Evolutionary conservation across 148 eudicot genomes (phyloP), one percentile per base, ranked within the genome.

Genomic region (Polygonum aviculare): DNA sequence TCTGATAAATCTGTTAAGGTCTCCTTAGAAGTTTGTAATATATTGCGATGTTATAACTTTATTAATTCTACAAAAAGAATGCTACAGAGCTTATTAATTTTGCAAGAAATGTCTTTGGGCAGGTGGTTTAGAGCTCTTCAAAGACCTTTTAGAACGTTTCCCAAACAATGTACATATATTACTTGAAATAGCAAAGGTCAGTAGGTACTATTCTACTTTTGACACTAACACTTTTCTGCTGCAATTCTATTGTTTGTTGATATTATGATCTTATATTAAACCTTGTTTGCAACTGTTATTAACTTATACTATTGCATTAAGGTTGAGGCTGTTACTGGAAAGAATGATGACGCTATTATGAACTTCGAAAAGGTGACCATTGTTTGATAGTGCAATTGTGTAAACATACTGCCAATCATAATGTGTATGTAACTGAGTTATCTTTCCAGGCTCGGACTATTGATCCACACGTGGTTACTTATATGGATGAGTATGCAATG

Each of bases 401-500:
- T 73, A 16, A 73, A 47, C 39, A 57, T 35, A 50, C 39, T 67
- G 51, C 62, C 75, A 49, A 51, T 52, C 76, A 16, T 62, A 44
- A 4, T 57, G 2, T 18, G 50, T 19, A 22, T 75, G 71, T 60
- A 7, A 69, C 52, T 71, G 10, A 18, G 71, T 81, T 35, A 51
- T 74, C 63, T 81, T 79, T 72, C 47, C 87, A 95, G 98, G 98
- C 88, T 81, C 90, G 96, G 70, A 84, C 91, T 31, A 76, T 92
- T 81, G 99, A 95, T 88, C 99, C 97, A 50, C 87, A 87, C 62
- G 78, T 90, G 57, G 75, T 95, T 74, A 92, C 96, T 31, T 85
- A 87, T 75, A 95, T 95, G 99, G 99, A 95, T 81, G 99, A 95
- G 84, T 95, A 95, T 84, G 99, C 99, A 22, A 89, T 95, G 90